A percentile compares a stretch with the other conserved stretches of the same genome.
These are phyloP conservation scores for Coffea humblotiana DNA, from an alignment of 305 asterid species.

Conservation along the genomic window DNA sequence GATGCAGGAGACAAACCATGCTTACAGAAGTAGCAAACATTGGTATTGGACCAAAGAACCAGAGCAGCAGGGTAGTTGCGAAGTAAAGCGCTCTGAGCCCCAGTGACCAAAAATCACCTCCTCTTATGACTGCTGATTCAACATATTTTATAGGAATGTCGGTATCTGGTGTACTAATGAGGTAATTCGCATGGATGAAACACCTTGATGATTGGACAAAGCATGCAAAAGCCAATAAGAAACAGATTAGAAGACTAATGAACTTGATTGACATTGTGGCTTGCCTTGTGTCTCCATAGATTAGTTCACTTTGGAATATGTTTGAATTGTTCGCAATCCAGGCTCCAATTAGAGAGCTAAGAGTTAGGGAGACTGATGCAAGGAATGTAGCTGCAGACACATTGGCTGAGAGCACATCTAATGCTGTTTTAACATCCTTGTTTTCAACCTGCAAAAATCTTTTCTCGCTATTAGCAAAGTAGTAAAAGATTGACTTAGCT, in stretches of 20 bases:
- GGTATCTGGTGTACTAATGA: slow-evolving; percentile 53
- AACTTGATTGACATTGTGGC: slow-evolving; percentile 63
- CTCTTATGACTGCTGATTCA: slow-evolving; percentile 62
- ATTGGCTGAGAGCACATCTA: slow-evolving; percentile 55
- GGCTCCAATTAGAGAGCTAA: slow-evolving; percentile 64
- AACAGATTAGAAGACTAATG: slow-evolving; percentile 55
- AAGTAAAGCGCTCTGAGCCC: slow-evolving; percentile 73
- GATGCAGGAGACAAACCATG: slow-evolving; percentile 59
- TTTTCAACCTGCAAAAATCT: slow-evolving; percentile 37
- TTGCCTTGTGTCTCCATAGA: slow-evolving; percentile 73
- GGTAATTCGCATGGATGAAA: slow-evolving; percentile 71
- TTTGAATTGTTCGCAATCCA: slow-evolving; percentile 69
- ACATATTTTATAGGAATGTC: slow-evolving; percentile 51
- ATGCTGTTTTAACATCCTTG: slow-evolving; percentile 48
- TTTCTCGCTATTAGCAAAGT: neutral
- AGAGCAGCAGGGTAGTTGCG: slow-evolving; percentile 55
- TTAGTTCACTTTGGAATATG: slow-evolving; percentile 56
- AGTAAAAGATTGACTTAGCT: neutral
- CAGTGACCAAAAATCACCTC: slow-evolving; percentile 78
- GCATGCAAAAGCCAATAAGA: slow-evolving; percentile 68
- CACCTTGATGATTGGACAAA: slow-evolving; percentile 73
- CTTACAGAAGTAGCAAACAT: slow-evolving; percentile 59
- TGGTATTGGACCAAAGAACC: slow-evolving; percentile 85
- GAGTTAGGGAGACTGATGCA: slow-evolving; percentile 54
- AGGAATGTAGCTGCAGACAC: slow-evolving; percentile 58